phyloP scores from a whole-genome alignment of 768 basidiomycete genomes.

The Fomitopsis serialis region DNA sequence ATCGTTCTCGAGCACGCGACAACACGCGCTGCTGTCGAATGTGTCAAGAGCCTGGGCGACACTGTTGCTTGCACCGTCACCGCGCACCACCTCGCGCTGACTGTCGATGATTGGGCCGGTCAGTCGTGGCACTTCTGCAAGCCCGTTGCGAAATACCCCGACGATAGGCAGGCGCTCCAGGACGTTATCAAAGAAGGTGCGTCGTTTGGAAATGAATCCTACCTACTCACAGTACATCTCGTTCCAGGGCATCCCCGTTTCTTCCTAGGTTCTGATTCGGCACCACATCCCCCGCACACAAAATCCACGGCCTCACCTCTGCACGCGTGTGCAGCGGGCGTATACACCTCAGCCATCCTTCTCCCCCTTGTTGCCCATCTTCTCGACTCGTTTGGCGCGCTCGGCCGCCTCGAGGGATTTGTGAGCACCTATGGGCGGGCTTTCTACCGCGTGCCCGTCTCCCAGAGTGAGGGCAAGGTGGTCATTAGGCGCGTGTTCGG shows the following conservation, averaged over 20 bases:
- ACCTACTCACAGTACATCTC: background rate
- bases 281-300: slow-evolving; percentile 74
- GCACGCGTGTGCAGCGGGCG: slow-evolving; percentile 86
- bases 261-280: slow-evolving; percentile 96
- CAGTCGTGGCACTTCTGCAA: slow-evolving; percentile 97
- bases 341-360: slow-evolving; percentile 92
- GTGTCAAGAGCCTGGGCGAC: slow-evolving; percentile 68
- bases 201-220: too few species aligned
- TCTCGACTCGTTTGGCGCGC: slow-evolving; percentile 80
- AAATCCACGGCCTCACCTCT: slow-evolving; percentile 68
- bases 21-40: slow-evolving; percentile 84
- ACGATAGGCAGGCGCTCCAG: slow-evolving; percentile 79
- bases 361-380: slow-evolving; percentile 87
- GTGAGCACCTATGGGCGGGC: slow-evolving; percentile 71
- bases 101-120: slow-evolving; percentile 95
- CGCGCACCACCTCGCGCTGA: slow-evolving; percentile 90
- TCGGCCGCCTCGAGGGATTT: slow-evolving; percentile 79
- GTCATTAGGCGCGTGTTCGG: too few species aligned
- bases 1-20: slow-evolving; percentile 98
- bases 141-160: slow-evolving; percentile 94
- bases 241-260: slow-evolving; percentile 81
- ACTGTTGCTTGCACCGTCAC: slow-evolving; percentile 97
- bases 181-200: slow-evolving; percentile 72
- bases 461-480: slow-evolving; percentile 31
- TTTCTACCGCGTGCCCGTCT: slow-evolving; percentile 56